phyloP scores from a whole-genome alignment of 495 filamentous ascomycete genomes.

The Lasiosphaeria ovina region DNA sequence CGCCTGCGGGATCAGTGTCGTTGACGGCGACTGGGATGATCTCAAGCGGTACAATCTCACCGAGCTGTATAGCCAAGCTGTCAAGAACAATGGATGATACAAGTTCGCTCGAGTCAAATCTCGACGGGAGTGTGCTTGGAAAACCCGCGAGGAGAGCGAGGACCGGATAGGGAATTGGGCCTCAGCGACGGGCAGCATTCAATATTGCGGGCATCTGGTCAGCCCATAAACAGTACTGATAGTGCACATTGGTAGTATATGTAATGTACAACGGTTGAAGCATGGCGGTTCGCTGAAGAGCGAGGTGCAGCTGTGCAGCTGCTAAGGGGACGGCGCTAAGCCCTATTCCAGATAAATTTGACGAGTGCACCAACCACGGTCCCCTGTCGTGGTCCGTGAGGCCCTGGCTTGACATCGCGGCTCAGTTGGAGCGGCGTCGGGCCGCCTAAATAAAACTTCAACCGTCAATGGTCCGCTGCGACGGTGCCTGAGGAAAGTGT shows the following conservation, averaged over 20 bases:
- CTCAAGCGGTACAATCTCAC: slow-evolving; percentile 49
- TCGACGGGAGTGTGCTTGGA: too few relatives aligned
- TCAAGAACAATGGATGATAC: slow-evolving; percentile 16
- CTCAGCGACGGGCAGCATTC: too few relatives aligned
- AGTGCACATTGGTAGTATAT: background rate
- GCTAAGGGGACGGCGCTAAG: slow-evolving; percentile 37
- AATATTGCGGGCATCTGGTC: background rate
- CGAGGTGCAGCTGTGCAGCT: slow-evolving; percentile 17
- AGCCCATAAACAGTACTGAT: background rate
- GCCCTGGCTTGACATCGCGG: background rate
- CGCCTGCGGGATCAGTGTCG: slow-evolving; percentile 47
- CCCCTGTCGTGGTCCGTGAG: slow-evolving; percentile 5
- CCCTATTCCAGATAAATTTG: slow-evolving; percentile 45
- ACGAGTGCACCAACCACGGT: slow-evolving; percentile 30
- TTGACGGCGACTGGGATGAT: slow-evolving; percentile 50
- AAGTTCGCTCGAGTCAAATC: too few relatives aligned
- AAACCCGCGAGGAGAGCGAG: slow-evolving; percentile 1
- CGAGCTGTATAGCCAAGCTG: slow-evolving; percentile 40
- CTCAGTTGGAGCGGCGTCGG: too few relatives aligned
- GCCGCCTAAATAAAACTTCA: too few relatives aligned
- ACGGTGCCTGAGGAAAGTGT: too few relatives aligned
- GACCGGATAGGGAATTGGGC: background rate
- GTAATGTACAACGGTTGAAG: slow-evolving; percentile 1
- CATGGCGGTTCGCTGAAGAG: slow-evolving; percentile 17
- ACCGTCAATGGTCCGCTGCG: too few relatives aligned